A percentile compares a stretch with the other conserved stretches of the same genome.
Conservation (phyloP, 78 protist genomes). For the Mastigamoeba balamuthi region DNA sequence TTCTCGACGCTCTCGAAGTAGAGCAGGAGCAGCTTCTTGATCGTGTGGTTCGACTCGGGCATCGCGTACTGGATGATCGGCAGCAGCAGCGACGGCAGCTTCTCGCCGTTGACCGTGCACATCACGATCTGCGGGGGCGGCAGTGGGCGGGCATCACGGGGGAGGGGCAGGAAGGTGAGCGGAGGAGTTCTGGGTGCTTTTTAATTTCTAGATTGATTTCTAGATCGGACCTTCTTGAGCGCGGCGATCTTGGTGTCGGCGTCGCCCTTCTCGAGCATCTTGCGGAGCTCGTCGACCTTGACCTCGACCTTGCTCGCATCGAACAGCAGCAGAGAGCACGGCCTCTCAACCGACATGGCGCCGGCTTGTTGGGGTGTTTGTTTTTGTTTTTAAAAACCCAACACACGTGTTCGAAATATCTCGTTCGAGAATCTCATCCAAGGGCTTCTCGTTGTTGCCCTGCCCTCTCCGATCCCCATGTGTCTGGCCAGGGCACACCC, state of each 20-base stretch:
- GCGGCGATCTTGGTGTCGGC: constrained; percentile 34
- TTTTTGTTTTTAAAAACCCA: too few species aligned
- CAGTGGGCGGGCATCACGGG: neutral
- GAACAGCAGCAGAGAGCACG: neutral
- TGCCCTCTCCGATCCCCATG: too few species aligned
- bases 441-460: too few species aligned
- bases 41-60: constrained; percentile 63
- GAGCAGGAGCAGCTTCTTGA: constrained; percentile 86
- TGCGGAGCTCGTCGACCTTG: constrained; percentile 24
- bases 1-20: constrained; percentile 90
- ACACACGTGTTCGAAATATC: too few species aligned
- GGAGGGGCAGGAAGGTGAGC: neutral
- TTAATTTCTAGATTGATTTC: too few species aligned
- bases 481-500: too few species aligned
- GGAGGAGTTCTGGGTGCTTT: too few species aligned
- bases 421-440: too few species aligned
- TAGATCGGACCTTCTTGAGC: constrained; percentile 20
- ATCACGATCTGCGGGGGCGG: constrained; percentile 8
- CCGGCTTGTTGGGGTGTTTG: too few species aligned
- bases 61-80: constrained; percentile 69
- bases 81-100: constrained; percentile 63
- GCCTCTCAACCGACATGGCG: neutral
- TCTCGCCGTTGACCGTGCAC: constrained; percentile 65
- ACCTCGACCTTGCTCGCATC: neutral
- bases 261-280: constrained; percentile 26